These are phyloP conservation scores for Penicillium capsulatum DNA, from an alignment of 2,329 filamentous ascomycete genomes.

Conservation along the genomic window DNA sequence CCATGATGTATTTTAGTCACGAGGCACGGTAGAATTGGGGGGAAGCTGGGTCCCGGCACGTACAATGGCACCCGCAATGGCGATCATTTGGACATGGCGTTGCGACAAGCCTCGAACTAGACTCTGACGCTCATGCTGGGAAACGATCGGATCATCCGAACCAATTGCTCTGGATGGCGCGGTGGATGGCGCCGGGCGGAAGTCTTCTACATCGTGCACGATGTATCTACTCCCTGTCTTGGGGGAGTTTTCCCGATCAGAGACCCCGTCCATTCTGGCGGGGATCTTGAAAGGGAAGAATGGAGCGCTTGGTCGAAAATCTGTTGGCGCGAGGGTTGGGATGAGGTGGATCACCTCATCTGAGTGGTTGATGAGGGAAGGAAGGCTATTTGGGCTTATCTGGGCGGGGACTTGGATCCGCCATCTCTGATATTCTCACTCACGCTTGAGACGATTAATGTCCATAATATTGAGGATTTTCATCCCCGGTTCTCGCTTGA, in stretches of 20 bases:
- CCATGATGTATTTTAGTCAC: no score
- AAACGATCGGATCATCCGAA: constrained; percentile 24
- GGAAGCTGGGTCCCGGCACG: no score
- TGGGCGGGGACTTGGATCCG: not conserved
- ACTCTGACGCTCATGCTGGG: constrained; percentile 46
- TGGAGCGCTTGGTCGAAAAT: constrained; percentile 1
- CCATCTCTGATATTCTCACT: no score
- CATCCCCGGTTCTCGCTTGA: no score
- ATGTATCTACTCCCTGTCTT: constrained; percentile 14
- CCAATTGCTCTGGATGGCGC: constrained; percentile 2
- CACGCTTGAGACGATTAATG: no score
- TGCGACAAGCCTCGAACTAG: constrained; percentile 45
- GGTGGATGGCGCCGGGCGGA: not conserved
- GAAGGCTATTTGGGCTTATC: constrained; percentile 1
- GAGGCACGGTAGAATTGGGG: no score
- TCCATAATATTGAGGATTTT: no score
- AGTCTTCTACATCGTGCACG: constrained; percentile 18
- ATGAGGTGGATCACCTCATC: constrained; percentile 19
- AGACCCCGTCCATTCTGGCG: constrained; percentile 12
- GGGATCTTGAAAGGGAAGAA: not conserved
- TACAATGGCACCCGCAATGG: constrained; percentile 44
- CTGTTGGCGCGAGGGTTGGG: constrained; percentile 7
- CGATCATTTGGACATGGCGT: constrained; percentile 45
- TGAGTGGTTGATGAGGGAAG: constrained; percentile 17
- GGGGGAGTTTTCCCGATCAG: constrained; percentile 5